phyloP scores from a whole-genome alignment of 768 basidiomycete species.

The Phanerodontia chrysosporium region DNA sequence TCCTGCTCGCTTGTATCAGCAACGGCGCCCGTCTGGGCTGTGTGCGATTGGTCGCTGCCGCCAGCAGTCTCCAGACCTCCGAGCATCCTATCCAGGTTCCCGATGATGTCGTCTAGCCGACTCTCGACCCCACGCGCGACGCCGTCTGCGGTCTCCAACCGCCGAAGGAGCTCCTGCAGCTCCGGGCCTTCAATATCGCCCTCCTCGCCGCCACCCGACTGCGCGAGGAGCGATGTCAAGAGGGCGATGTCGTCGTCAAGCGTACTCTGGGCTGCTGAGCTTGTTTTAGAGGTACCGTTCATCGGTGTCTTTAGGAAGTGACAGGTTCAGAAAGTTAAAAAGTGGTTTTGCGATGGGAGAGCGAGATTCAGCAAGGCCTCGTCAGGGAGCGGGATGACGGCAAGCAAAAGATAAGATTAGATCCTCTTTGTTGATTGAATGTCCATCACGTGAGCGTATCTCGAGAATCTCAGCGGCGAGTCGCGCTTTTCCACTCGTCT shows the following conservation, averaged over 20 bases:
- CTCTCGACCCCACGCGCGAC: conserved; percentile 60
- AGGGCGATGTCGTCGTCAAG: conserved; percentile 5
- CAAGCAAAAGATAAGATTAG: too few relatives aligned
- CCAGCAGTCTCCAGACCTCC: conserved; percentile 34
- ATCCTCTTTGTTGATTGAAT: too few relatives aligned
- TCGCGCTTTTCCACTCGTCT: too few relatives aligned
- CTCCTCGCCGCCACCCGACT: conserved; percentile 5
- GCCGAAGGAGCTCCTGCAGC: conserved; percentile 48
- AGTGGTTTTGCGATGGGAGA: too few relatives aligned
- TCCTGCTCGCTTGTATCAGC: too few relatives aligned
- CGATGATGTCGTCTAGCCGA: conserved; percentile 58
- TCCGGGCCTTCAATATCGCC: conserved; percentile 35
- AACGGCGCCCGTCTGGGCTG: too few relatives aligned
- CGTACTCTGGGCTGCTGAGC: neutral
- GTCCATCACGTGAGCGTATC: too few relatives aligned
- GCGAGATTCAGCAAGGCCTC: too few relatives aligned
- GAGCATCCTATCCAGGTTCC: conserved; percentile 53
- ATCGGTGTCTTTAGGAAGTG: too few relatives aligned
- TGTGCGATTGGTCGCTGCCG: conserved; percentile 2
- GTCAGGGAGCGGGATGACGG: too few relatives aligned
- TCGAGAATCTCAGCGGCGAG: too few relatives aligned
- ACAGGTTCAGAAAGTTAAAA: too few relatives aligned
- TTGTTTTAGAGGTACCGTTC: neutral
- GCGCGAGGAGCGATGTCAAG: conserved; percentile 4
- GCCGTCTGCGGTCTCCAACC: conserved; percentile 52